These are phyloP conservation scores for Tausonia pullulans DNA, from an alignment of 1,284 basidiomycete genomes.

Conservation along the genomic window DNA sequence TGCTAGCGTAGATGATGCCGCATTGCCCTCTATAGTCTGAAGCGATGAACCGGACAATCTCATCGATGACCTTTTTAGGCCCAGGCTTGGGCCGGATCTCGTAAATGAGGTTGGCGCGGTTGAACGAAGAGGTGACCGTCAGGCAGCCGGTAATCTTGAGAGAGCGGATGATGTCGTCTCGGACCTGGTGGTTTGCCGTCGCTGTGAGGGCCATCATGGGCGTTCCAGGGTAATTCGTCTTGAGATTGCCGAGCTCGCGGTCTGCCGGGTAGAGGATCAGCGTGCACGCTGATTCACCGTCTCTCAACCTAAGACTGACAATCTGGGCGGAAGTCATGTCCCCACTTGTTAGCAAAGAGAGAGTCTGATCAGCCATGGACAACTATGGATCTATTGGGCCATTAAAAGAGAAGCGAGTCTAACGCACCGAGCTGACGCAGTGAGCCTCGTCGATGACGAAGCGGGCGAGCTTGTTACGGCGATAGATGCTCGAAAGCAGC, in stretches of 20 bases:
- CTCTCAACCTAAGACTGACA: conserved; percentile 21
- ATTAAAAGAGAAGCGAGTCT: conserved; percentile 73
- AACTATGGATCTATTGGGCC: conserved; percentile 43
- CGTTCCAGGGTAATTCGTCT: conserved; percentile 58
- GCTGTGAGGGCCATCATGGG: conserved; percentile 96
- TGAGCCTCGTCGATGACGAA: conserved; percentile 97
- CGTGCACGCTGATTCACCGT: neutral
- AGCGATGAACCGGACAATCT: conserved; percentile 65
- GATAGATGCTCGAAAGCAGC: conserved; percentile 50
- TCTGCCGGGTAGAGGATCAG: conserved; percentile 31
- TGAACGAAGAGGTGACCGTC: conserved; percentile 72
- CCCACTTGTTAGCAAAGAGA: conserved; percentile 27
- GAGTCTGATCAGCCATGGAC: neutral
- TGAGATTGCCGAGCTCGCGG: conserved; percentile 53
- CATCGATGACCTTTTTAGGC: conserved; percentile 43
- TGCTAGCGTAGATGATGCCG: conserved; percentile 80
- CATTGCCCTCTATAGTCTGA: conserved; percentile 48
- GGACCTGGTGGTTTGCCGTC: conserved; percentile 69
- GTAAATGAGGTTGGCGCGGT: conserved; percentile 80
- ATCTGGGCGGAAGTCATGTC: conserved; percentile 36
- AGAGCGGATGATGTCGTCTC: conserved; percentile 63
- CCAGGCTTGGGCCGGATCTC: conserved; percentile 56
- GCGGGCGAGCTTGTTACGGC: conserved; percentile 53
- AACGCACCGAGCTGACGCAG: conserved; percentile 53
- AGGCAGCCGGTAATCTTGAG: conserved; percentile 54